Conservation (phyloP, 352 stramenopile species). For the Phytopythium delawarense region DNA sequence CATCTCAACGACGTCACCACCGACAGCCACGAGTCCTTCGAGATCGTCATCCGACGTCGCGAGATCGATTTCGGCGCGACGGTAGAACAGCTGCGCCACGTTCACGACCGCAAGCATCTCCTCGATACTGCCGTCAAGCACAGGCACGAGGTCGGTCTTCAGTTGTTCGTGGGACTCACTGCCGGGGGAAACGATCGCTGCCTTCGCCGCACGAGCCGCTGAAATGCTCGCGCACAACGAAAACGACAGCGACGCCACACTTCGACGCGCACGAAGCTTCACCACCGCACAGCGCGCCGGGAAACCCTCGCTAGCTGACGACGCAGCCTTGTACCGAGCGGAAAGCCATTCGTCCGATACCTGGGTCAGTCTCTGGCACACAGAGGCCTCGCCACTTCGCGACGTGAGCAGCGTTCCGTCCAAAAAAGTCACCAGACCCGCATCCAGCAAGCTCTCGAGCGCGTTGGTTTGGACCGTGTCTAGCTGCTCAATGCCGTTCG, state of each 20-base stretch:
- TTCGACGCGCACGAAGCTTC: slow-evolving; percentile 56
- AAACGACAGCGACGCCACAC: slow-evolving; percentile 45
- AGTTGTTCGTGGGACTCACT: slow-evolving; percentile 18
- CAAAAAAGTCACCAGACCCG: slow-evolving; percentile 44
- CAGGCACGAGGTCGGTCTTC: slow-evolving; percentile 23
- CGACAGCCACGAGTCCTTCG: slow-evolving; percentile 53
- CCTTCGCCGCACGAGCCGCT: slow-evolving; percentile 29
- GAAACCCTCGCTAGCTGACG: slow-evolving; percentile 38
- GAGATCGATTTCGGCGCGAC: slow-evolving; percentile 65
- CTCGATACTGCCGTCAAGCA: slow-evolving; percentile 39
- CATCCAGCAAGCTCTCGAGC: slow-evolving; percentile 60
- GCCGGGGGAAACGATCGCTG: slow-evolving; percentile 21
- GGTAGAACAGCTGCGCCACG: slow-evolving; percentile 55
- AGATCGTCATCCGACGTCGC: slow-evolving; percentile 61
- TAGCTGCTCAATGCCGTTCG: slow-evolving; percentile 31
- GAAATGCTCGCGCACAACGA: slow-evolving; percentile 57
- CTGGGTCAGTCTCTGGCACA: slow-evolving; percentile 53
- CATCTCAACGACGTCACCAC: slow-evolving; percentile 53
- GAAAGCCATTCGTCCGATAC: slow-evolving; percentile 56
- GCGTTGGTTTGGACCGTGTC: slow-evolving; percentile 34
- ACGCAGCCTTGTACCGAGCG: slow-evolving; percentile 16
- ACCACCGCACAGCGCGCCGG: slow-evolving; percentile 50
- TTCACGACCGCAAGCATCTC: slow-evolving; percentile 42
- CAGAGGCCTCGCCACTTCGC: slow-evolving; percentile 27
- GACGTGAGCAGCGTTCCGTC: slow-evolving; percentile 49